Conservation (phyloP, 2,329 filamentous ascomycete species). For the Dryadomyces quercivorus region DNA sequence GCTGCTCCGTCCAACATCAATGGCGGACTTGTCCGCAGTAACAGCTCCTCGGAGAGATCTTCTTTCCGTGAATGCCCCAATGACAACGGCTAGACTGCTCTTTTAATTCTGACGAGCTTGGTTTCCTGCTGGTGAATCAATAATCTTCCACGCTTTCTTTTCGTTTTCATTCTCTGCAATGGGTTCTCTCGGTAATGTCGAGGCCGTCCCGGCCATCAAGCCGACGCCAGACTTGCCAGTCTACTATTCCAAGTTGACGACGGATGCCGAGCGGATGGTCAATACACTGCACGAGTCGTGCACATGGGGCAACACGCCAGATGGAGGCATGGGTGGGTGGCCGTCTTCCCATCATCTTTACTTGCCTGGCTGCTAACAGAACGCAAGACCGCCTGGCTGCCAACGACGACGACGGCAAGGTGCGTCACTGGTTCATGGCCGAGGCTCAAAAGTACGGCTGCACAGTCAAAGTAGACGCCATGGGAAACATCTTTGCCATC, state of each 20-base stretch:
- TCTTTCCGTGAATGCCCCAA: no score
- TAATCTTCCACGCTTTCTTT: neutral
- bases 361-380: neutral
- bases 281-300: conserved; percentile 8
- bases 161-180: neutral
- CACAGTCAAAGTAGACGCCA: conserved; percentile 54
- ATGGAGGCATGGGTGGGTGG: conserved; percentile 10
- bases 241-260: conserved; percentile 6
- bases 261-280: conserved; percentile 8
- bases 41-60: no score
- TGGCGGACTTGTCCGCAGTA: no score
- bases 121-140: neutral
- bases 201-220: neutral
- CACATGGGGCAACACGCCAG: conserved; percentile 9
- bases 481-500: conserved; percentile 73
- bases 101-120: neutral
- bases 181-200: neutral
- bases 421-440: conserved; percentile 62
- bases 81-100: neutral
- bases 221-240: neutral
- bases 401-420: conserved; percentile 60
- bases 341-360: neutral
- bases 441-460: conserved; percentile 54
- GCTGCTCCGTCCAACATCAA: no score
- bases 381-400: conserved; percentile 44